Evolutionary conservation across 768 basidiomycete species (phyloP), one percentile per base, ranked within the genome.

Genomic region (Russula lepida): DNA sequence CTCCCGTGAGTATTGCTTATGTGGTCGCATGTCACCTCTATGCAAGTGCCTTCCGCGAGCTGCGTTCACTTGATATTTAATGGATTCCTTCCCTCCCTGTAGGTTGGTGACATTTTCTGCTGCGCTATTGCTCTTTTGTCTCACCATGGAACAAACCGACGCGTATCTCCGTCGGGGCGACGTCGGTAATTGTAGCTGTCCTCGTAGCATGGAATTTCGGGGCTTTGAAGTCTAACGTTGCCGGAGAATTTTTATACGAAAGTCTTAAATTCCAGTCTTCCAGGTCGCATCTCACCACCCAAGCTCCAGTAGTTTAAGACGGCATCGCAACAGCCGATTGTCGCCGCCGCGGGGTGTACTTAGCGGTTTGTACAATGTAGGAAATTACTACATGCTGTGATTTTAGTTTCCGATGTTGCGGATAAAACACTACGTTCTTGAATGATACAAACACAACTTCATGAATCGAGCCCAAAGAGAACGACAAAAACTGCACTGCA

Each of bases 1-100:
- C 68, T 85, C 11, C 84, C 84, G 0, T 81, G 81, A 59, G 79
- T 80, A 1, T 70, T 84, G 27, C 73, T 85, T 33, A 77, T 85
- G 74, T 85, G 83, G 83, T 77, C 77, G 83, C 83, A 67, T 69
- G 82, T 76, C 33, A 6, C 46, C 15, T 37, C 7, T 39, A n/a
- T n/a, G n/a, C n/a, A n/a, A n/a, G n/a, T 47, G 5, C 23, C 15
- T 13, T 3, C 19, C 1, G 19, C n/a, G 41, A 23, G 23, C 19
- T n/a, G 6, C 7, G 9, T 12, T 19, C 19, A 7, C 21, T 6
- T 49, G 21, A n/a, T 8, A 17, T 49, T 27, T 19, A 28, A 4
- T 6, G 21, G 25, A 35, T 13, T 23, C 23, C 4, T n/a, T 37
- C 48, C 13, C 11, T 6, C 6, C 15, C 5, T 37, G 35, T 27